Percentiles rank a stretch among this genome's conserved stretches.
These are phyloP conservation scores for Tylopilus felleus DNA, from an alignment of 768 basidiomycete genomes.

Conservation along the genomic window DNA sequence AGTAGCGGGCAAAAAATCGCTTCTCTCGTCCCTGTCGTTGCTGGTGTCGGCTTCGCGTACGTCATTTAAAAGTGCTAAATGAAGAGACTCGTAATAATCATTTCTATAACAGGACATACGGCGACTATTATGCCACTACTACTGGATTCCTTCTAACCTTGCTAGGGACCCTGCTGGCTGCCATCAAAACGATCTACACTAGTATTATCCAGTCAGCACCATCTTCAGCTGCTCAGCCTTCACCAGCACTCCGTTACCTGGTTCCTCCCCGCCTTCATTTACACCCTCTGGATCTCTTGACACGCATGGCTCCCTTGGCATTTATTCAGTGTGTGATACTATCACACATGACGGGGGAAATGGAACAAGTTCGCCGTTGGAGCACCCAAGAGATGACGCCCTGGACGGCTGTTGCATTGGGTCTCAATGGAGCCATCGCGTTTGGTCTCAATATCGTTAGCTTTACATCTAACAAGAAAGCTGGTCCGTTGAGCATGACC, in stretches of 20 bases:
- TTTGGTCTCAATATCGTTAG: conserved; percentile 92
- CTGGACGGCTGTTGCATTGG: conserved; percentile 49
- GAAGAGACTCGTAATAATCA: not conserved
- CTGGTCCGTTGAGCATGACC: conserved; percentile 87
- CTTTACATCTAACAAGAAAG: conserved; percentile 93
- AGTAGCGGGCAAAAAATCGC: conserved; percentile 62
- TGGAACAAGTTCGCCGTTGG: conserved; percentile 54
- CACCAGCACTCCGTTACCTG: conserved; percentile 19
- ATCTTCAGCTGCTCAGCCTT: conserved; percentile 16
- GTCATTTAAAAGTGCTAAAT: not conserved
- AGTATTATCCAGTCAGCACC: conserved; percentile 65
- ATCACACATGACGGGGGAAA: conserved; percentile 78
- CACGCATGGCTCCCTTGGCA: conserved; percentile 89
- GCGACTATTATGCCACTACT: conserved; percentile 89
- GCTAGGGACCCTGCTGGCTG: conserved; percentile 86
- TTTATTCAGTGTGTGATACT: conserved; percentile 82
- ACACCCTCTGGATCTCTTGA: conserved; percentile 82
- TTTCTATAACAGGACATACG: conserved; percentile 70
- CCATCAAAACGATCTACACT: conserved; percentile 91
- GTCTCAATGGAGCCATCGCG: conserved; percentile 81
- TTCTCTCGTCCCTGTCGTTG: conserved; percentile 79
- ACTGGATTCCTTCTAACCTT: conserved; percentile 87
- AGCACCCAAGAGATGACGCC: conserved; percentile 38
- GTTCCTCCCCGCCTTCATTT: conserved; percentile 39
- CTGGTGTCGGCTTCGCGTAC: conserved; percentile 89